Percentiles rank a stretch among this genome's conserved stretches.
Conservation (phyloP, 441 rosid species). For the Brassica hybrid region DNA sequence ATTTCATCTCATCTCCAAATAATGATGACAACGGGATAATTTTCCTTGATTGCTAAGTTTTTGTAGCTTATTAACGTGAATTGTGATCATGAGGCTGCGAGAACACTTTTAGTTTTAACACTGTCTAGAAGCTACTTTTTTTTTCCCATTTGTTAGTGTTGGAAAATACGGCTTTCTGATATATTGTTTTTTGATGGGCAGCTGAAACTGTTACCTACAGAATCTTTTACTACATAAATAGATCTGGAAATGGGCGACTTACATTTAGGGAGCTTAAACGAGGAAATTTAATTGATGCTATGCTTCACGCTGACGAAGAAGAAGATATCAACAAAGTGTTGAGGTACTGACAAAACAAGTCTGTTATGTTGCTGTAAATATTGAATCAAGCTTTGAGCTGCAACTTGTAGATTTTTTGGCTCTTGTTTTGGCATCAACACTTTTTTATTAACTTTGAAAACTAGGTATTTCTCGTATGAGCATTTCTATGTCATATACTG, state of each 20-base stretch:
- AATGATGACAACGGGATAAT: neutral
- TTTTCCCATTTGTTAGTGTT: neutral
- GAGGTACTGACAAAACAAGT: constrained; percentile 56
- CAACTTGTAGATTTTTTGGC: neutral
- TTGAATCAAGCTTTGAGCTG: neutral
- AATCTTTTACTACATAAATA: constrained; percentile 93
- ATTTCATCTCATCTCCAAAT: constrained; percentile 9
- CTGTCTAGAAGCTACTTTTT: neutral
- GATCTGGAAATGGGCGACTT: constrained; percentile 88
- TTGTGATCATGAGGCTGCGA: constrained; percentile 1
- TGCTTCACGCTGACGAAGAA: constrained; percentile 98
- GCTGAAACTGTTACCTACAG: constrained; percentile 99
- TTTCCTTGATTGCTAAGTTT: neutral
- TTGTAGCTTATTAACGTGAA: neutral
- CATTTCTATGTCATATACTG: constrained; percentile 99
- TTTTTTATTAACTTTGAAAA: constrained; percentile 11
- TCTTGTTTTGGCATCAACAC: neutral
- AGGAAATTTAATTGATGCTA: constrained; percentile 89
- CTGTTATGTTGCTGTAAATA: neutral
- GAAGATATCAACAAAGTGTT: constrained; percentile 98
- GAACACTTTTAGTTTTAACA: neutral
- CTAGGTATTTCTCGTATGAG: constrained; percentile 97
- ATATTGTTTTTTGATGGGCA: constrained; percentile 48
- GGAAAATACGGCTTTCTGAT: constrained; percentile 19
- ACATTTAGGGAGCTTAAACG: constrained; percentile 93